Percentiles rank a stretch among this genome's conserved stretches.
Conservation (phyloP, 2,329 filamentous ascomycete genomes). For the Pezicula neosporulosa region DNA sequence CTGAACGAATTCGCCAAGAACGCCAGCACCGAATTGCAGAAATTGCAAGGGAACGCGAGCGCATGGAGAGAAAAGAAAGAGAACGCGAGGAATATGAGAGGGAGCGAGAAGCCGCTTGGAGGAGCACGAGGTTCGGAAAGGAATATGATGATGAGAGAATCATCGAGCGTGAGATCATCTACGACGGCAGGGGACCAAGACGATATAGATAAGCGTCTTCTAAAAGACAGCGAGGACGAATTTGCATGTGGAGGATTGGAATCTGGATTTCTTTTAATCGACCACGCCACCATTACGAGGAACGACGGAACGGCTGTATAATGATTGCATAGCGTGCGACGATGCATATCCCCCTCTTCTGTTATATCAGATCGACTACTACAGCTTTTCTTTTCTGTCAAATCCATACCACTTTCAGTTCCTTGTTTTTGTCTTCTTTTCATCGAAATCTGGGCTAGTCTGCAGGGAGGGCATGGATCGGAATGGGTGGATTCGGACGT, state of each 20-base stretch:
- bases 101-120: slow-evolving; percentile 31
- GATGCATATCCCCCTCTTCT: too few species aligned
- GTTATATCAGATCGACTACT: too few species aligned
- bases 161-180: slow-evolving; percentile 65
- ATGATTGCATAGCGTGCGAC: not conserved
- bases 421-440: too few species aligned
- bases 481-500: too few species aligned
- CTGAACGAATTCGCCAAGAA: slow-evolving; percentile 73
- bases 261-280: not conserved
- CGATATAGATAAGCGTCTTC: not conserved
- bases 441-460: too few species aligned
- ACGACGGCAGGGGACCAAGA: slow-evolving; percentile 38
- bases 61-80: slow-evolving; percentile 48
- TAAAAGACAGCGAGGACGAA: not conserved
- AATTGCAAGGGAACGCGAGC: slow-evolving; percentile 51
- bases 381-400: too few species aligned
- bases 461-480: too few species aligned
- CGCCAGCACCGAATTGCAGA: slow-evolving; percentile 50
- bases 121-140: slow-evolving; percentile 17
- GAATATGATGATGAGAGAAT: slow-evolving; percentile 59
- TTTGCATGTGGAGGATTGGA: not conserved
- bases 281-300: not conserved
- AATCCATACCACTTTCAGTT: too few species aligned
- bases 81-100: slow-evolving; percentile 19
- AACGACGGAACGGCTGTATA: not conserved